Conservation (phyloP, 352 stramenopile genomes). For the Aphanomyces astaci region DNA sequence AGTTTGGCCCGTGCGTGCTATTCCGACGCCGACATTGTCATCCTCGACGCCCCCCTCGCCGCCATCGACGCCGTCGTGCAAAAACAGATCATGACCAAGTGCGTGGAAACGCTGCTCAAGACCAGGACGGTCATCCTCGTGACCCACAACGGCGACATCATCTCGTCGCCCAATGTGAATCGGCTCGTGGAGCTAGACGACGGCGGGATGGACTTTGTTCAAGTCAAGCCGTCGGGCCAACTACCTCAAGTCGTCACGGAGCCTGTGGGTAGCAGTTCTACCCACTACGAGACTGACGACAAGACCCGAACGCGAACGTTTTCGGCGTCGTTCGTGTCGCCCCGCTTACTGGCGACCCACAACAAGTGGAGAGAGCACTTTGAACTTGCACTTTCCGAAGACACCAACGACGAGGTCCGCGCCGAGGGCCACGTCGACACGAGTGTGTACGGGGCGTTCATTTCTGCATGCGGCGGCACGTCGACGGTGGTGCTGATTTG, state of each 20-base stretch:
- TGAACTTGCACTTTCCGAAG: neutral
- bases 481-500: neutral
- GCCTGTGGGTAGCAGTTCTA: no score
- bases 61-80: slow-evolving; percentile 52
- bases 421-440: neutral
- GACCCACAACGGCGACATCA: slow-evolving; percentile 49
- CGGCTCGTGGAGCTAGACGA: slow-evolving; percentile 15
- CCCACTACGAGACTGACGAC: no score
- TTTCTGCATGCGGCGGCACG: slow-evolving; percentile 8
- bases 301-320: neutral
- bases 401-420: neutral
- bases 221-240: neutral
- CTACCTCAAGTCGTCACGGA: no score
- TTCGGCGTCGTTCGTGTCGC: neutral
- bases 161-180: slow-evolving; percentile 38
- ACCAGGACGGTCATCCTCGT: slow-evolving; percentile 46
- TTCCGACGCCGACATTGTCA: slow-evolving; percentile 43
- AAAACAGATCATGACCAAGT: slow-evolving; percentile 51
- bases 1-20: slow-evolving; percentile 51
- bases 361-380: slow-evolving; percentile 3
- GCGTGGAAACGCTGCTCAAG: slow-evolving; percentile 39
- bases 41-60: slow-evolving; percentile 45
- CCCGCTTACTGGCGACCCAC: neutral
- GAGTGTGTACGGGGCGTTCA: neutral
- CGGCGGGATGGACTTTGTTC: neutral